Evolutionary conservation across 805 yeast genomes (phyloP).

Genomic region (Citeromyces nyonsensis): DNA sequence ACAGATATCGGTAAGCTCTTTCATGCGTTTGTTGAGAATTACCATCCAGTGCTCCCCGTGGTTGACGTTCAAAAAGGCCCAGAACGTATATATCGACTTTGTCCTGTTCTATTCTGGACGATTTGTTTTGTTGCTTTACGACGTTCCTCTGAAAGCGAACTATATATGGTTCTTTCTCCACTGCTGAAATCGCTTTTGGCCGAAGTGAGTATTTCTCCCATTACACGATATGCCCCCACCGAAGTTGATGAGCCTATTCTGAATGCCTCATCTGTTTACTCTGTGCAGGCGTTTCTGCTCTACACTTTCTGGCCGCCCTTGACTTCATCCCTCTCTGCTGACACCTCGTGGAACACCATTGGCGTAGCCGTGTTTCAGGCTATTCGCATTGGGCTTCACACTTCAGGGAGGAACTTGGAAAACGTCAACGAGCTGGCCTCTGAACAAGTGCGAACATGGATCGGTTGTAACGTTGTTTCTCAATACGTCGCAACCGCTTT

Average conservation of each 20-base stretch:
- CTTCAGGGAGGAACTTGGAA: slow-evolving; percentile 48
- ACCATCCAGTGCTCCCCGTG: slow-evolving; percentile 79
- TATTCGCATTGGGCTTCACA: slow-evolving; percentile 77
- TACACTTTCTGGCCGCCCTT: slow-evolving; percentile 95
- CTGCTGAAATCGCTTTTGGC: slow-evolving; percentile 65
- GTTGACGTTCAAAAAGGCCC: slow-evolving; percentile 76
- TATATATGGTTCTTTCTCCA: slow-evolving; percentile 52
- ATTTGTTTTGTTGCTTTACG: slow-evolving; percentile 76
- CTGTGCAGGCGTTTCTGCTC: slow-evolving; percentile 83
- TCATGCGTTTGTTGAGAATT: slow-evolving; percentile 54
- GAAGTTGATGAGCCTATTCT: slow-evolving; percentile 70
- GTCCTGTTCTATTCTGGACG: slow-evolving; percentile 91
- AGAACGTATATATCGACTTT: slow-evolving; percentile 58
- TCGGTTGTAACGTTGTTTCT: slow-evolving; percentile 80
- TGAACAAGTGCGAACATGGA: slow-evolving; percentile 87
- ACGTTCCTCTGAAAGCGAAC: slow-evolving; percentile 25
- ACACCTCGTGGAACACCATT: slow-evolving; percentile 88
- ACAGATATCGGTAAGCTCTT: slow-evolving; percentile 48
- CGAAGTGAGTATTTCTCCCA: slow-evolving; percentile 82
- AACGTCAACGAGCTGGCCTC: slow-evolving; percentile 31
- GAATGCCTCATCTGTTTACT: slow-evolving; percentile 82
- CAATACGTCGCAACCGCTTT: slow-evolving; percentile 84
- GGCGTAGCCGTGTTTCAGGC: slow-evolving; percentile 92
- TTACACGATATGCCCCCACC: slow-evolving; percentile 67
- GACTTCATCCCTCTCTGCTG: slow-evolving; percentile 88